A percentile compares a stretch with the other conserved stretches of the same genome.
These are phyloP conservation scores for Hypoxylon sp. DNA, from an alignment of 2,329 filamentous ascomycete species.

Conservation along the genomic window DNA sequence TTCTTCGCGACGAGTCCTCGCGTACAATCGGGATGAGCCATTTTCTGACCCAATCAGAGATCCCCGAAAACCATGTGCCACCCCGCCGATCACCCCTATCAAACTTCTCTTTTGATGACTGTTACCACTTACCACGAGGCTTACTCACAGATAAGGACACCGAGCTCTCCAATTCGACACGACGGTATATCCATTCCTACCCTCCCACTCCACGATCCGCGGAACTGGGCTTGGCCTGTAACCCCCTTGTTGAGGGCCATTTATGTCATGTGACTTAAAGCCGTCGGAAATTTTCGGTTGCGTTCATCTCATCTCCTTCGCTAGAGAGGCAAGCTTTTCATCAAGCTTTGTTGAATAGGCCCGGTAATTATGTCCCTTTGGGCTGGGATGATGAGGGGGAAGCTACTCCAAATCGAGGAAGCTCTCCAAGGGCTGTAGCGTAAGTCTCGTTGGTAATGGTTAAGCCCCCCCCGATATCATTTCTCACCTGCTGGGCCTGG, in stretches of 20 bases:
- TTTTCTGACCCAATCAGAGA: slow-evolving; percentile 22
- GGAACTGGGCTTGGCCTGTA: slow-evolving; percentile 26
- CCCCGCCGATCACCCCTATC: slow-evolving; percentile 3
- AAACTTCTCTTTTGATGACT: slow-evolving; percentile 20
- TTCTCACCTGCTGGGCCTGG: slow-evolving; percentile 16
- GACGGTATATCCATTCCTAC: slow-evolving; percentile 19
- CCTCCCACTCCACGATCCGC: slow-evolving; percentile 20
- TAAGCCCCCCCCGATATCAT: slow-evolving; percentile 20
- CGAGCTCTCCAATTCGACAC: slow-evolving; percentile 25
- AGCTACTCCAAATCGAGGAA: slow-evolving; percentile 25
- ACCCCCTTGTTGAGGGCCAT: slow-evolving; percentile 19
- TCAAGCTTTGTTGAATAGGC: slow-evolving; percentile 16
- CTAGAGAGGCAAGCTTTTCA: slow-evolving; percentile 21
- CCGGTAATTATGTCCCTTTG: slow-evolving; percentile 2
- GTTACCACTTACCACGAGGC: slow-evolving; percentile 22
- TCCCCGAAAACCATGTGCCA: slow-evolving; percentile 18
- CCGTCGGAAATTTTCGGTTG: slow-evolving; percentile 21
- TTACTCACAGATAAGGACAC: slow-evolving; percentile 30
- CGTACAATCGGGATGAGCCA: slow-evolving; percentile 43
- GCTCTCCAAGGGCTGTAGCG: slow-evolving; percentile 1
- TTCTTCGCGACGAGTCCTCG: slow-evolving; percentile 4
- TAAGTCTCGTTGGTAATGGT: not conserved
- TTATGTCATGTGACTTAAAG: slow-evolving; percentile 11
- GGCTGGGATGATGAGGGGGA: slow-evolving; percentile 3
- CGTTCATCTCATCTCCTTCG: slow-evolving; percentile 2